Evolutionary conservation across 805 yeast genomes (phyloP).

Genomic region (Saccharomycopsis selenospora): DNA sequence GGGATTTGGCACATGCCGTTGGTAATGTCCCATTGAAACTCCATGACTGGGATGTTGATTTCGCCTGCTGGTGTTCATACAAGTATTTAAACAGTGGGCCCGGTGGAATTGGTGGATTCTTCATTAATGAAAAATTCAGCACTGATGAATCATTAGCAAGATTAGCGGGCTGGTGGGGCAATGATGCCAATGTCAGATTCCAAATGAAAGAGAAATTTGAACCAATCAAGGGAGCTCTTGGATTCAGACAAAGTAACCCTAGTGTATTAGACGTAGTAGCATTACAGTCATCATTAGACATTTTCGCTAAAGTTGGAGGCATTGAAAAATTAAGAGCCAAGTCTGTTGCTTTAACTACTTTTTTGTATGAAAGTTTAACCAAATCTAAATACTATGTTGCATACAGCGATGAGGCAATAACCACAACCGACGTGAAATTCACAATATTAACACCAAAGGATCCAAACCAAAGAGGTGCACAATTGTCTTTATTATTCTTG

Average conservation of each 20-base stretch:
- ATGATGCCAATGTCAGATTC: slow-evolving; percentile 60
- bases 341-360: slow-evolving; percentile 51
- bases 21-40: slow-evolving; percentile 74
- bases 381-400: slow-evolving; percentile 40
- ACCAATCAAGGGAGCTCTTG: slow-evolving; percentile 80
- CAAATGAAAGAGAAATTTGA: slow-evolving; percentile 71
- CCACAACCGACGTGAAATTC: slow-evolving; percentile 36
- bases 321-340: slow-evolving; percentile 48
- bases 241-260: slow-evolving; percentile 87
- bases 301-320: slow-evolving; percentile 37
- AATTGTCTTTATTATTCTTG: slow-evolving; percentile 65
- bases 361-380: slow-evolving; percentile 42
- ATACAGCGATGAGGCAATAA: slow-evolving; percentile 22
- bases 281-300: slow-evolving; percentile 55
- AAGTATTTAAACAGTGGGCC: slow-evolving; percentile 91
- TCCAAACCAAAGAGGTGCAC: slow-evolving; percentile 64
- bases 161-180: slow-evolving; percentile 98
- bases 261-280: slow-evolving; percentile 80
- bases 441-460: slow-evolving; percentile 68
- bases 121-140: slow-evolving; percentile 51
- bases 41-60: slow-evolving; percentile 88
- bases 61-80: slow-evolving; percentile 93
- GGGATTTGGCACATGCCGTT: slow-evolving; percentile 94
- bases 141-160: slow-evolving; percentile 42
- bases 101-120: slow-evolving; percentile 86